Evolutionary conservation across 495 filamentous ascomycete genomes (phyloP).

Genomic region (Xylaria grammica): DNA sequence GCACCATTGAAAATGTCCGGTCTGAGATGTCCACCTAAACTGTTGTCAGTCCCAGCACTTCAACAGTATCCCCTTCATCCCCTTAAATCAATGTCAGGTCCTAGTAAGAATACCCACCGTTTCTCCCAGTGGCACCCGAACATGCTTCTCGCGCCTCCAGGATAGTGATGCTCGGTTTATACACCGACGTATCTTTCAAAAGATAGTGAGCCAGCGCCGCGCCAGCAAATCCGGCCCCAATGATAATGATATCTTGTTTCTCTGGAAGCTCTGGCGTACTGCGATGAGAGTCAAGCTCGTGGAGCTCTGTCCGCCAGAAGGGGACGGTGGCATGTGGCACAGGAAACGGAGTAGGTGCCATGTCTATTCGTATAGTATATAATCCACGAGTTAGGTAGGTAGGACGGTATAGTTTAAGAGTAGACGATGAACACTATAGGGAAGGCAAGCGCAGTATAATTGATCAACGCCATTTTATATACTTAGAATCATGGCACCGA

Average conservation of each 20-base stretch:
- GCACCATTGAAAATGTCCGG: slow-evolving; percentile 56
- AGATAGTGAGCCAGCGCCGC: slow-evolving; percentile 36
- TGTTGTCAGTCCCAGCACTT: background rate
- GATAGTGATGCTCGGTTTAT: slow-evolving; percentile 58
- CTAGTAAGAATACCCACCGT: slow-evolving; percentile 33
- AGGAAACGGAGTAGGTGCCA: slow-evolving; percentile 28
- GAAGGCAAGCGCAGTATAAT: background rate
- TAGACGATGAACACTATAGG: background rate
- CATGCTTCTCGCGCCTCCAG: slow-evolving; percentile 74
- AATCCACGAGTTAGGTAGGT: background rate
- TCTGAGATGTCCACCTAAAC: slow-evolving; percentile 55
- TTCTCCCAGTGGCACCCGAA: slow-evolving; percentile 73
- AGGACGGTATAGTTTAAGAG: background rate
- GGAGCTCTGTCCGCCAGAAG: slow-evolving; percentile 46
- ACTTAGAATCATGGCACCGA: background rate
- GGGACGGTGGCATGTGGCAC: slow-evolving; percentile 39
- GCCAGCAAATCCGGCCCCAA: slow-evolving; percentile 44
- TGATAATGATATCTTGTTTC: slow-evolving; percentile 42
- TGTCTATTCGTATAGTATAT: background rate
- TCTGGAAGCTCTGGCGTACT: slow-evolving; percentile 40
- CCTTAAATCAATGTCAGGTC: background rate
- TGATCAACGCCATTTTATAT: background rate
- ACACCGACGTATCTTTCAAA: slow-evolving; percentile 29
- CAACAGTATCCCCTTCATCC: background rate
- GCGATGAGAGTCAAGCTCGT: slow-evolving; percentile 43